Base-by-base conservation (phyloP, 108 stramenopile genomes). In the Stephanodiscus triporus region DNA sequence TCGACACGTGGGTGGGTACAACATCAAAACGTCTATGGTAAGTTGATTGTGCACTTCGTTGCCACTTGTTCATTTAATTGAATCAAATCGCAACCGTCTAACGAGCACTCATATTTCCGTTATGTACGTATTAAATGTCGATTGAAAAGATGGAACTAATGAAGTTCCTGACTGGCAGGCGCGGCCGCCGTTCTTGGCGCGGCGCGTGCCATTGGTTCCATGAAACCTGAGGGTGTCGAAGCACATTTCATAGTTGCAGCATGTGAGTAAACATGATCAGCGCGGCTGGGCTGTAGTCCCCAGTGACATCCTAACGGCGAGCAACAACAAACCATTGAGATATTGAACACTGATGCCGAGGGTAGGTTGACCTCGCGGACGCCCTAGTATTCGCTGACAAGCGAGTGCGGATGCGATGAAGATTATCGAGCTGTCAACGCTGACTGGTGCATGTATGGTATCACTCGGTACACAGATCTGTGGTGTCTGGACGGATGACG, bases 121-220 rank as follows among this genome's bases (percentile, higher is more conserved):
- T 40, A 40, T 11, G 9, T 8, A 40, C 11, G 40, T 8, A 8
- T 40, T 45, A 14, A 17, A 45, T 16, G 0, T 45, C 14, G 43
- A 14, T 45, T 0, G 3, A 45, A 45, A 14, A 45, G 43, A 99
- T 99, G 88, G 98, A 98, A 73, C 74, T 97, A 34, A 99, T 99
- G 99, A 99, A 99, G 81, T 97, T 99, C 66, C n/a, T n/a, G 99
- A 99, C 74, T 98, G 98, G 99, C 98, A n/a, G 99, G 99, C 14
- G 77, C 86, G 42, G 91, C 89, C 10, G 92, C 90, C 22, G 85
- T 84, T 17, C 67, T 92, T 16, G 97, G 98, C 6, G 95, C 95
- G 23, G 98, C 98, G 9, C 84, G 87, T 23, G 86, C 93, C 27
- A 68, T 95, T 58, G 91, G 85, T 34, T 68, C 67, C 0, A 45